A percentile compares a stretch with the other conserved stretches of the same genome.
Evolutionary conservation across 306 rosid species (phyloP).

Genomic region (Castanopsis chinensis): DNA sequence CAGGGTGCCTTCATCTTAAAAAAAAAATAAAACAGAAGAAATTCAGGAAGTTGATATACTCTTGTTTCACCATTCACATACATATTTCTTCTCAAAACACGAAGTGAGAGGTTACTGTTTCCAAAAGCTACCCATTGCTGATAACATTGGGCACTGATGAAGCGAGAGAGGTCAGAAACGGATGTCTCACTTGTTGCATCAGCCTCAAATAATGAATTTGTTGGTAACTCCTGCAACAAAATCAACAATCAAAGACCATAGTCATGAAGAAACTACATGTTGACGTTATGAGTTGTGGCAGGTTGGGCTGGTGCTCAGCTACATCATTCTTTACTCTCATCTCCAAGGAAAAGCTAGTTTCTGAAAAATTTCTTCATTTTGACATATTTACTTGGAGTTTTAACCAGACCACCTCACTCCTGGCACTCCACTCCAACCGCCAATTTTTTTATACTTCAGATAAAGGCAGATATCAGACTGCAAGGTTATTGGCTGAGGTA

Average conservation of each 20-base stretch:
- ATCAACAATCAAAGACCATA: background rate
- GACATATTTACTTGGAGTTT: background rate
- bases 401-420: background rate
- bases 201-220: constrained; percentile 59
- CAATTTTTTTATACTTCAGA: background rate
- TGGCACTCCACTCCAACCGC: too few species aligned
- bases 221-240: constrained; percentile 61
- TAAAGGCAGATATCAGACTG: background rate
- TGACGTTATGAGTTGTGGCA: background rate
- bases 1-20: background rate
- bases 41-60: background rate
- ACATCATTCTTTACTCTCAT: background rate
- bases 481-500: background rate
- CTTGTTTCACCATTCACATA: background rate
- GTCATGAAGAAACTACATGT: too few species aligned
- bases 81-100: background rate
- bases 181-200: constrained; percentile 80
- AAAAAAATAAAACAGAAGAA: background rate
- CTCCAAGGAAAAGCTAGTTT: background rate
- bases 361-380: background rate
- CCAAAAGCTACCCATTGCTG: constrained; percentile 87
- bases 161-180: constrained; percentile 62
- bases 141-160: constrained; percentile 61
- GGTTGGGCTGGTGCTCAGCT: background rate
- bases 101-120: constrained; percentile 51